Evolutionary conservation across 2,329 filamentous ascomycete genomes (phyloP).

Genomic region (Massarina eburnea): DNA sequence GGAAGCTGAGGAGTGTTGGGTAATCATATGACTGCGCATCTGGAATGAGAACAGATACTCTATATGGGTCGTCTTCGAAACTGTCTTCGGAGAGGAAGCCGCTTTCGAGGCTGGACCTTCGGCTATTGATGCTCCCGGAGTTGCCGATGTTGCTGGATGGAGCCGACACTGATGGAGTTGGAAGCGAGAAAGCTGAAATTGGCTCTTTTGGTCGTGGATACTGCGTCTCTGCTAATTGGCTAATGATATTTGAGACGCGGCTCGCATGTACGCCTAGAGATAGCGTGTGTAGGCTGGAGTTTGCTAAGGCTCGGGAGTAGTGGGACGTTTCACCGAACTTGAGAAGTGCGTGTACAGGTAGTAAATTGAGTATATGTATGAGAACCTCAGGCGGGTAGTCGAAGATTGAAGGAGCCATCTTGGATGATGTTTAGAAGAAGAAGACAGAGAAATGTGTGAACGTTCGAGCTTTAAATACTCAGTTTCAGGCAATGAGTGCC

Average conservation of each 20-base stretch:
- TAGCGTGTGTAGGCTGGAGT: conserved; percentile 58
- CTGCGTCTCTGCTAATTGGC: conserved; percentile 50
- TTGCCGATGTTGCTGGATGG: neutral
- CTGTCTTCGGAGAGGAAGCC: conserved; percentile 3
- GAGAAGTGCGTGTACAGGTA: conserved; percentile 36
- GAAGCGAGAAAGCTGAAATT: conserved; percentile 6
- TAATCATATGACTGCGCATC: conserved; percentile 21
- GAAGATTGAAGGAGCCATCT: conserved; percentile 21
- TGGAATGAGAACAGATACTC: conserved; percentile 23
- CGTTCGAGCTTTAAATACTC: neutral
- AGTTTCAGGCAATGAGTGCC: neutral
- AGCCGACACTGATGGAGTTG: neutral
- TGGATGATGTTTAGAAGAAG: conserved; percentile 1
- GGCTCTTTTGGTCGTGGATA: conserved; percentile 9
- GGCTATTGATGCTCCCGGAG: neutral
- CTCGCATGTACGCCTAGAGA: conserved; percentile 78
- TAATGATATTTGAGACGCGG: conserved; percentile 72
- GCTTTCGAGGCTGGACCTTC: conserved; percentile 1
- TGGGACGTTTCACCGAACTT: conserved; percentile 37
- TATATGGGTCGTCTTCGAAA: conserved; percentile 12
- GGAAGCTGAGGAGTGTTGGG: conserved; percentile 27
- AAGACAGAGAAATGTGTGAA: neutral
- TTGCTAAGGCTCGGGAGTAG: conserved; percentile 28
- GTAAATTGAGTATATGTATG: conserved; percentile 32
- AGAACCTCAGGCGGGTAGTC: conserved; percentile 38